Percentiles rank a stretch among this genome's conserved stretches.
Evolutionary conservation across 2,329 filamentous ascomycete genomes (phyloP).

Genomic region (Colletotrichum sp.): DNA sequence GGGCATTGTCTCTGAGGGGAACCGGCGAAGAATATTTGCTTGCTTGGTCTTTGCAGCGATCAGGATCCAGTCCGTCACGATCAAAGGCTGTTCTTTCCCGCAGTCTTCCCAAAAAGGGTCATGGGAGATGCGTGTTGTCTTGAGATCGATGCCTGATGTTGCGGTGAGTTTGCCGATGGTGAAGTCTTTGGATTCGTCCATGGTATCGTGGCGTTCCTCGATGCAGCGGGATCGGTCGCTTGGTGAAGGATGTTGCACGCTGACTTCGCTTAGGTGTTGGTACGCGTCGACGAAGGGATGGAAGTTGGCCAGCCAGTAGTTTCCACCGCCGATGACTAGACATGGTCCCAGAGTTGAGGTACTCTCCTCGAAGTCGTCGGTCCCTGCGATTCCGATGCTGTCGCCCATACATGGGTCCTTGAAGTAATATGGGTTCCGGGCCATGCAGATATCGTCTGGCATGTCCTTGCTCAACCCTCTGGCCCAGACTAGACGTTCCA

Average conservation of each 20-base stretch:
- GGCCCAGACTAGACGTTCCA: slow-evolving; percentile 44
- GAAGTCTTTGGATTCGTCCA: slow-evolving; percentile 32
- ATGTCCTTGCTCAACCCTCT: slow-evolving; percentile 39
- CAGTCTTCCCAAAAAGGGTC: slow-evolving; percentile 50
- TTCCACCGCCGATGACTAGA: slow-evolving; percentile 38
- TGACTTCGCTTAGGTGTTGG: slow-evolving; percentile 28
- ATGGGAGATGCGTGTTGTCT: slow-evolving; percentile 47
- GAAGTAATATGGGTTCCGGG: slow-evolving; percentile 49
- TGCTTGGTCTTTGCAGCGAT: slow-evolving; percentile 37
- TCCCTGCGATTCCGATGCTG: slow-evolving; percentile 42
- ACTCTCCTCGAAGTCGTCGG: slow-evolving; percentile 33
- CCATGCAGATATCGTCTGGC: slow-evolving; percentile 44
- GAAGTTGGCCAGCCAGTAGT: slow-evolving; percentile 48
- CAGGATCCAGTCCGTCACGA: slow-evolving; percentile 50
- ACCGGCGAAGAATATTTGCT: slow-evolving; percentile 46
- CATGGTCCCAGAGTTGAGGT: slow-evolving; percentile 49
- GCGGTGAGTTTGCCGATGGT: slow-evolving; percentile 40
- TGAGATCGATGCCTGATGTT: slow-evolving; percentile 45
- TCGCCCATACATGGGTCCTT: slow-evolving; percentile 49
- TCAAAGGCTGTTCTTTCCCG: slow-evolving; percentile 42
- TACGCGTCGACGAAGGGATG: slow-evolving; percentile 47
- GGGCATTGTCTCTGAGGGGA: slow-evolving; percentile 39
- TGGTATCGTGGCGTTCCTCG: slow-evolving; percentile 39
- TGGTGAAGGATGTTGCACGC: slow-evolving; percentile 45
- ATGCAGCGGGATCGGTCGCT: slow-evolving; percentile 42